phyloP scores from a whole-genome alignment of 441 rosid species.

The Geranium incanum region DNA sequence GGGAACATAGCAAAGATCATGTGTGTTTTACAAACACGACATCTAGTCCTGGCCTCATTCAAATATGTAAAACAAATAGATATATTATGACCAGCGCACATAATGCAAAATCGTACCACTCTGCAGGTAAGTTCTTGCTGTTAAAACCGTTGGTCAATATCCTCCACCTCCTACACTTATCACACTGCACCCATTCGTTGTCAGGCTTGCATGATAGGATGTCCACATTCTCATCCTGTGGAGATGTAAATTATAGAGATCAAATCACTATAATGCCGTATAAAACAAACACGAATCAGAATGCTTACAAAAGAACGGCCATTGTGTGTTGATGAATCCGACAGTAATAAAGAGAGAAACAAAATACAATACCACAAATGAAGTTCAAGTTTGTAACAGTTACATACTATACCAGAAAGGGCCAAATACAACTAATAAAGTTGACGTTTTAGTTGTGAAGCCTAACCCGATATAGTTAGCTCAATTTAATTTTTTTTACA shows the following conservation, averaged over 20 bases:
- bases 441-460: too few relatives aligned
- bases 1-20: neutral
- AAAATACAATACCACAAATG: neutral
- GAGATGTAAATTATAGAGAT: neutral
- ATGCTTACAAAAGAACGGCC: neutral
- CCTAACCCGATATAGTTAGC: too few relatives aligned
- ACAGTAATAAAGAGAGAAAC: neutral
- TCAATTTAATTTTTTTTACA: too few relatives aligned
- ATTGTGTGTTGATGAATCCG: neutral
- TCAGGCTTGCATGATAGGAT: constrained; percentile 24
- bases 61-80: neutral
- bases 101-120: constrained; percentile 23
- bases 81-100: neutral
- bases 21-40: neutral
- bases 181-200: constrained; percentile 36
- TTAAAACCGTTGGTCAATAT: constrained; percentile 24
- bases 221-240: constrained; percentile 19
- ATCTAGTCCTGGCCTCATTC: neutral
- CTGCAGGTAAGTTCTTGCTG: constrained; percentile 24
- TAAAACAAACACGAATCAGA: neutral
- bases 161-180: constrained; percentile 39
- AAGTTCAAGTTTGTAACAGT: neutral
- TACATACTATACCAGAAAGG: neutral
- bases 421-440: neutral
- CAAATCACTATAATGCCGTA: neutral